phyloP scores from a whole-genome alignment of 1,139 yeast species.

The Pichia sp. region DNA sequence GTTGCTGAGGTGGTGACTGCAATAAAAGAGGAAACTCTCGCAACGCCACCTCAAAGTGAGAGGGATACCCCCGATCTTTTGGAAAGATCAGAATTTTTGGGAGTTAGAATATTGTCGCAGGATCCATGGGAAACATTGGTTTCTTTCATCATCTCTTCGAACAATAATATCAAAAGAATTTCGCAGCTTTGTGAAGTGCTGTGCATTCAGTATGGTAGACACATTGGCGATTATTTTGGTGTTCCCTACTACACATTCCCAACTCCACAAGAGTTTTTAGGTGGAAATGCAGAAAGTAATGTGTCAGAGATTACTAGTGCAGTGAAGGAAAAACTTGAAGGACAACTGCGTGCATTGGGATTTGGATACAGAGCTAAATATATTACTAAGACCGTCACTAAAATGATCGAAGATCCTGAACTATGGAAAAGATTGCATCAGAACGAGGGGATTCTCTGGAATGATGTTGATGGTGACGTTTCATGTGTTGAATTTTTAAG shows the following conservation, averaged over 20 bases:
- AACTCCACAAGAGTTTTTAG: constrained; percentile 40
- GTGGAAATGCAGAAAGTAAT: constrained; percentile 19
- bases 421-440: constrained; percentile 29
- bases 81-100: constrained; percentile 32
- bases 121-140: constrained; percentile 96
- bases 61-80: constrained; percentile 22
- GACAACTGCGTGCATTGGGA: constrained; percentile 48
- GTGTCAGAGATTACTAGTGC: background rate
- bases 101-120: constrained; percentile 79
- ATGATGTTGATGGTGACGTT: constrained; percentile 28
- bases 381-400: constrained; percentile 68
- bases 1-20: too few relatives aligned
- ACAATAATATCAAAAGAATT: constrained; percentile 89
- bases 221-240: constrained; percentile 50
- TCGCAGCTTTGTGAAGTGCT: constrained; percentile 87
- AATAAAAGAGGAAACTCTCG: constrained; percentile 3
- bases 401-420: constrained; percentile 32
- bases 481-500: constrained; percentile 53
- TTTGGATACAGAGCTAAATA: constrained; percentile 94
- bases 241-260: constrained; percentile 71
- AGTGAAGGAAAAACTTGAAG: constrained; percentile 25
- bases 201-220: constrained; percentile 65
- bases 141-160: constrained; percentile 91
- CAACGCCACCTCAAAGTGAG: constrained; percentile 6
- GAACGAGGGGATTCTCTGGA: constrained; percentile 15